A percentile compares a stretch with the other conserved stretches of the same genome.
Evolutionary conservation across 2,329 filamentous ascomycete genomes (phyloP).

Genomic region (Mariannaea elegans): DNA sequence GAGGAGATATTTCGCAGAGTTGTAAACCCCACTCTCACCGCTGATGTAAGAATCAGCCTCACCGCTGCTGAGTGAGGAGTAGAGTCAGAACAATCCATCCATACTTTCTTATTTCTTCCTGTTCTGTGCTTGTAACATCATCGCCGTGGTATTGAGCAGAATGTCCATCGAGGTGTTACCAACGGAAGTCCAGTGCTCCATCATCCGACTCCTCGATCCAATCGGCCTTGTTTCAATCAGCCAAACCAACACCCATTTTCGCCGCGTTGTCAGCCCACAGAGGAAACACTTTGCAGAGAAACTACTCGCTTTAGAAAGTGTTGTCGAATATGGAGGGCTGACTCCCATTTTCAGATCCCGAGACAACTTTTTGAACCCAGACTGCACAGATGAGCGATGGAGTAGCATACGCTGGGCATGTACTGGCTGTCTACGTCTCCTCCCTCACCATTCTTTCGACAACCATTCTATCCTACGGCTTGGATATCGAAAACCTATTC

Average conservation of each 20-base stretch:
- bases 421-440: constrained; percentile 22
- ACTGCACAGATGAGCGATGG: constrained; percentile 3
- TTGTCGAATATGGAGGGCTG: constrained; percentile 6
- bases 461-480: constrained; percentile 19
- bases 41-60: too few species aligned
- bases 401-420: constrained; percentile 26
- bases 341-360: constrained; percentile 1
- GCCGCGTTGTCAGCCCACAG: constrained; percentile 14
- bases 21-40: too few species aligned
- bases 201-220: constrained; percentile 28
- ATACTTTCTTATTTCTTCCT: too few species aligned
- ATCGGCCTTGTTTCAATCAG: constrained; percentile 24
- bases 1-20: too few species aligned
- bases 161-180: constrained; percentile 16
- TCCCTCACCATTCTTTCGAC: constrained; percentile 18
- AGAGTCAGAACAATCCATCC: too few species aligned
- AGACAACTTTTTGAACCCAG: neutral
- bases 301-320: constrained; percentile 16
- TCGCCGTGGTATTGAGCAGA: too few species aligned
- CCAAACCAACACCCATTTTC: constrained; percentile 23
- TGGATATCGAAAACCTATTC: constrained; percentile 22
- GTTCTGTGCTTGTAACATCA: too few species aligned
- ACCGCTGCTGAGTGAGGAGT: too few species aligned
- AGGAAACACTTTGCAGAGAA: constrained; percentile 19
- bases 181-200: constrained; percentile 24